These are phyloP conservation scores for Bryoerythrophyllum caledonicum DNA, from an alignment of 225 moss, liverwort and hornwort genomes.

Conservation along the genomic window DNA sequence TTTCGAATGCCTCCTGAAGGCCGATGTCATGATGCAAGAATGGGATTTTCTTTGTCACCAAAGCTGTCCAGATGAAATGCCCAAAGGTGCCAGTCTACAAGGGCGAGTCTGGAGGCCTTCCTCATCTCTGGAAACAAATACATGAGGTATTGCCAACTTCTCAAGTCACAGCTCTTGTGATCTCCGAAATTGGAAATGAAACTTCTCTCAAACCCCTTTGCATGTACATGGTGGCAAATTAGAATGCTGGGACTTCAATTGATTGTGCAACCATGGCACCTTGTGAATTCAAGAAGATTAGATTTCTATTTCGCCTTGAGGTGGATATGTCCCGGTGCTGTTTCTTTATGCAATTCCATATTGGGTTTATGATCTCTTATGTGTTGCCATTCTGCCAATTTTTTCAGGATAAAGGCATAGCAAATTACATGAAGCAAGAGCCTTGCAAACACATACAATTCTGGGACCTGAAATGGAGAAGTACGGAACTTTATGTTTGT, in stretches of 20 bases:
- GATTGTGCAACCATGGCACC: conserved; percentile 9
- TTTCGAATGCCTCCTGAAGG: not conserved
- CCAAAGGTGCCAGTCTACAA: not conserved
- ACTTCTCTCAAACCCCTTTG: not conserved
- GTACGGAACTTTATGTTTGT: too few relatives aligned
- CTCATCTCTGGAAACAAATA: not conserved
- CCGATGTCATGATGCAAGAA: too few relatives aligned
- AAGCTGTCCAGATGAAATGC: not conserved
- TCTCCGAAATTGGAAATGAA: not conserved
- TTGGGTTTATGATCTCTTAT: too few relatives aligned
- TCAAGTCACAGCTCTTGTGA: not conserved
- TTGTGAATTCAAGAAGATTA: not conserved
- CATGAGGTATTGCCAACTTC: not conserved
- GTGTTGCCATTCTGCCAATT: too few relatives aligned
- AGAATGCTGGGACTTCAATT: not conserved
- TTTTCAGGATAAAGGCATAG: too few relatives aligned
- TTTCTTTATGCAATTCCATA: too few relatives aligned
- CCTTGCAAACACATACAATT: too few relatives aligned
- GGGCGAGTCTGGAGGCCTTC: conserved; percentile 4
- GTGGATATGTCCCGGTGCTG: too few relatives aligned
- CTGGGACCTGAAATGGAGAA: too few relatives aligned
- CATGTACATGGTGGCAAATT: not conserved
- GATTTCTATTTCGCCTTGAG: not conserved
- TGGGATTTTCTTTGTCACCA: not conserved
- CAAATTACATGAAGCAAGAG: too few relatives aligned